Percentiles rank a stretch among this genome's conserved stretches.
Conservation (phyloP, 768 basidiomycete genomes). For the Serendipita vermifera region DNA sequence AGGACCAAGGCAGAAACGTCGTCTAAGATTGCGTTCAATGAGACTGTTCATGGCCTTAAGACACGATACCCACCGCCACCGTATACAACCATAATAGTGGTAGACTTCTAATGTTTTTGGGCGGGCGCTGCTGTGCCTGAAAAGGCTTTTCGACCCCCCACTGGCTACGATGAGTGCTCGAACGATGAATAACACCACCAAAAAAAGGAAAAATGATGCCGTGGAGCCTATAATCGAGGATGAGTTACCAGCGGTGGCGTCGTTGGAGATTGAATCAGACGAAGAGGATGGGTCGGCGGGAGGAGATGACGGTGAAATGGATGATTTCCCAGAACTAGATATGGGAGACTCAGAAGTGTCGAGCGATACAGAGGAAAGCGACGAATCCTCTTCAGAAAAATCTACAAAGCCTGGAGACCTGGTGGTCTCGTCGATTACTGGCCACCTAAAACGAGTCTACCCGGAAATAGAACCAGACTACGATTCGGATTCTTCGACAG, state of each 20-base stretch:
- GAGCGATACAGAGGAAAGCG: constrained; percentile 19
- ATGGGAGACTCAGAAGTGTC: constrained; percentile 20
- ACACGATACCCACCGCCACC: constrained; percentile 58
- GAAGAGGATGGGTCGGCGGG: constrained; percentile 23
- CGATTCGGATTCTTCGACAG: constrained; percentile 82
- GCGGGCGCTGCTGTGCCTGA: background rate
- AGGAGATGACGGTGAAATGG: constrained; percentile 47
- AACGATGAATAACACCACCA: constrained; percentile 20
- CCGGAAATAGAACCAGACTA: constrained; percentile 85
- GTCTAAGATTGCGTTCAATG: constrained; percentile 38
- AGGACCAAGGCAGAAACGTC: constrained; percentile 95
- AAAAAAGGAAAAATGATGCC: constrained; percentile 46
- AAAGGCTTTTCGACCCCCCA: background rate
- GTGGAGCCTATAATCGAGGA: constrained; percentile 25
- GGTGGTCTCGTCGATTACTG: constrained; percentile 60
- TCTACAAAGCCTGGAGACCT: background rate
- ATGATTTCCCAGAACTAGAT: constrained; percentile 58
- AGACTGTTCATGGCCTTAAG: background rate
- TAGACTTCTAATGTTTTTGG: background rate
- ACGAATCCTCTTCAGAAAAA: constrained; percentile 14
- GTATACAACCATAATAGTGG: constrained; percentile 28
- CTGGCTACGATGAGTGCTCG: background rate
- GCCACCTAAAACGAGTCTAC: constrained; percentile 69
- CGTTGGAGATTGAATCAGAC: constrained; percentile 48
- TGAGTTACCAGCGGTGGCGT: constrained; percentile 30